phyloP scores from a whole-genome alignment of 352 stramenopile species.

The Phytopythium oedochilum region DNA sequence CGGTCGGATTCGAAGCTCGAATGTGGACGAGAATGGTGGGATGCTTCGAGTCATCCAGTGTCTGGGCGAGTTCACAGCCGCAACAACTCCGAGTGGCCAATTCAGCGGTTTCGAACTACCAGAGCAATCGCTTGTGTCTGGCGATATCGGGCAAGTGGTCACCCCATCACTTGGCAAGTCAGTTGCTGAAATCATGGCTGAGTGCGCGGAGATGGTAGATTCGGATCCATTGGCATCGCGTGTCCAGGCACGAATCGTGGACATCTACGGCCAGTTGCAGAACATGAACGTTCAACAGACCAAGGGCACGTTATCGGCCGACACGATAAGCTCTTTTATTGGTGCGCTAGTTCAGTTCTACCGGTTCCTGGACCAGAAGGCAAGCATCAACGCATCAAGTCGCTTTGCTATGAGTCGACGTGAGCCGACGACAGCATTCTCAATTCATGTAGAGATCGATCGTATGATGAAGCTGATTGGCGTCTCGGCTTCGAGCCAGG shows the following conservation, averaged over 20 bases:
- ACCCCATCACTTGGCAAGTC: background rate
- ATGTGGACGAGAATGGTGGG: background rate
- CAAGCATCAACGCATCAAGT: background rate
- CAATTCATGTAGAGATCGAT: background rate
- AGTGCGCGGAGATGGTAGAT: background rate
- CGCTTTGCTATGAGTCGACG: background rate
- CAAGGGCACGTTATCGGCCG: background rate
- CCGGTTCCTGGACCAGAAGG: background rate
- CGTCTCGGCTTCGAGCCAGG: background rate
- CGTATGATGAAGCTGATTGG: background rate
- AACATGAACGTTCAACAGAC: background rate
- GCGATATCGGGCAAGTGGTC: background rate
- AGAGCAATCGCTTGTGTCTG: background rate
- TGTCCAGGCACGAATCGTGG: background rate
- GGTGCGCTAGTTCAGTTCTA: background rate
- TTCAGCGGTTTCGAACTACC: no score
- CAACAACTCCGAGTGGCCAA: background rate
- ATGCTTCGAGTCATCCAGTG: background rate
- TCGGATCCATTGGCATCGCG: background rate
- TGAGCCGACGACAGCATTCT: background rate
- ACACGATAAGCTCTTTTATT: background rate
- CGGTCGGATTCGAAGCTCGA: background rate
- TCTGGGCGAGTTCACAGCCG: background rate
- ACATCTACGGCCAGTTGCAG: background rate
- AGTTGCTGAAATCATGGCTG: background rate